Evolutionary conservation across 805 yeast species (phyloP).

Genomic region (Candida taoyuanica): DNA sequence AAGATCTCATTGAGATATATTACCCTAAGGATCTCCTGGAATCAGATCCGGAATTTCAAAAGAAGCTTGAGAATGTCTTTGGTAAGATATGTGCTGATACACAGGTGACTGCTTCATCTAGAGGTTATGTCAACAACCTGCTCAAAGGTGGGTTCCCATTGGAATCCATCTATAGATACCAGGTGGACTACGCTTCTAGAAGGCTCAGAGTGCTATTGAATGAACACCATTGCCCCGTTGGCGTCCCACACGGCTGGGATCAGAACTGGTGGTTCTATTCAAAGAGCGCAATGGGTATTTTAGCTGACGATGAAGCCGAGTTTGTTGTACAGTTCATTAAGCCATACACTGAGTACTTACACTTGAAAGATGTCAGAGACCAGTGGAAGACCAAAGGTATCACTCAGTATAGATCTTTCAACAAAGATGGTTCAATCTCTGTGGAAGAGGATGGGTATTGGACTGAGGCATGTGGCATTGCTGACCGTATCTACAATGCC

Average conservation of each 20-base stretch:
- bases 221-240: constrained; percentile 19
- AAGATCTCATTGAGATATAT: constrained; percentile 23
- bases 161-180: constrained; percentile 27
- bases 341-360: constrained; percentile 20
- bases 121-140: constrained; percentile 30
- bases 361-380: constrained; percentile 1
- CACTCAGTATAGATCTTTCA: constrained; percentile 6
- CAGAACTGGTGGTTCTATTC: constrained; percentile 32
- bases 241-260: constrained; percentile 36
- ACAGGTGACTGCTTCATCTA: constrained; percentile 34
- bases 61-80: constrained; percentile 22
- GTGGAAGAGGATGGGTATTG: constrained; percentile 7
- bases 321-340: constrained; percentile 11
- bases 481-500: constrained; percentile 10
- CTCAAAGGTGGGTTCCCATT: constrained; percentile 24
- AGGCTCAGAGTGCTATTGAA: constrained; percentile 15
- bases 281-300: constrained; percentile 5
- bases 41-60: constrained; percentile 10
- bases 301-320: constrained; percentile 6
- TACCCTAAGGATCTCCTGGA: constrained; percentile 18
- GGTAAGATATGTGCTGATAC: constrained; percentile 35
- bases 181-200: constrained; percentile 13
- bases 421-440: constrained; percentile 6
- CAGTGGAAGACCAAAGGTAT: constrained; percentile 7
- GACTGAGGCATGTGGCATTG: constrained; percentile 8